Evolutionary conservation across 768 basidiomycete genomes (phyloP).

Genomic region (Mycena olivaceomarginata): DNA sequence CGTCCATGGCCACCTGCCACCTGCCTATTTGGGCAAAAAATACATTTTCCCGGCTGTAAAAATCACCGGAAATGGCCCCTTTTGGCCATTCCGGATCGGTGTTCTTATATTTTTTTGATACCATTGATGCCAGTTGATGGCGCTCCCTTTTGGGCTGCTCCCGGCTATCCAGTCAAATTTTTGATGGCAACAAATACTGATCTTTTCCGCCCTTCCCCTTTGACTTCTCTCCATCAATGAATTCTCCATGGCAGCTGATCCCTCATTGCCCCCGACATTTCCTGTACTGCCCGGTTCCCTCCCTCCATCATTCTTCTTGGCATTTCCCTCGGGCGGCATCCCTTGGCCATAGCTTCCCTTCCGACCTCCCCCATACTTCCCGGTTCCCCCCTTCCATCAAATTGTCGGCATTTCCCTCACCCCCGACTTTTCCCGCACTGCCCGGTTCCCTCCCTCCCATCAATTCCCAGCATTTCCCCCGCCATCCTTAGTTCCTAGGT

Average conservation of each 20-base stretch:
- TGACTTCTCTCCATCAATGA: not conserved
- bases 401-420: not conserved
- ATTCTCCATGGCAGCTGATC: not conserved
- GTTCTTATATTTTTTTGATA: not conserved
- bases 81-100: not conserved
- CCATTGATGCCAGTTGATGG: not conserved
- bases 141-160: not conserved
- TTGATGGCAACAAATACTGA: slow-evolving; percentile 2
- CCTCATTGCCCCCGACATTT: too few species aligned
- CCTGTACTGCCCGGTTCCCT: too few species aligned
- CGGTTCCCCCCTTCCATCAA: too few species aligned
- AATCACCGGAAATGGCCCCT: not conserved
- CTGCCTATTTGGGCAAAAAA: slow-evolving; percentile 10
- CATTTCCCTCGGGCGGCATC: too few species aligned
- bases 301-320: too few species aligned
- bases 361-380: not conserved
- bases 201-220: not conserved
- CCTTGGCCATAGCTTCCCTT: too few species aligned
- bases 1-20: not conserved
- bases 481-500: too few species aligned
- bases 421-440: too few species aligned
- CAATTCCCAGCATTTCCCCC: not conserved
- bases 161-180: not conserved
- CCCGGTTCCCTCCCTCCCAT: not conserved
- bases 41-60: not conserved